phyloP scores from a whole-genome alignment of 371 early-diverging fungal genomes.

The Fennellomyces sp. region DNA sequence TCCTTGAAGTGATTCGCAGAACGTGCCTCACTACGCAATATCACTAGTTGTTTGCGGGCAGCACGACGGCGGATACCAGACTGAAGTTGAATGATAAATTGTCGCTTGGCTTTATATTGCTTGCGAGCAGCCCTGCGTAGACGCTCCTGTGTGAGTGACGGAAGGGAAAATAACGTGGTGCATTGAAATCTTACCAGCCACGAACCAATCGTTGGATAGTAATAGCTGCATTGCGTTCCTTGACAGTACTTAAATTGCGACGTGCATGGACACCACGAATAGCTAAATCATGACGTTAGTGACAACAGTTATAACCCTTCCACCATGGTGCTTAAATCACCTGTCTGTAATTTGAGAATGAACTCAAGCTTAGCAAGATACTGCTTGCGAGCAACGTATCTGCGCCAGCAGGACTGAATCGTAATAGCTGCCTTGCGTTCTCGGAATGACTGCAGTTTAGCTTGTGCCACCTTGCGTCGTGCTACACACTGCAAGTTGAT shows the following conservation, averaged over 20 bases:
- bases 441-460: constrained; percentile 54
- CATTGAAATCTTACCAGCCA: constrained; percentile 58
- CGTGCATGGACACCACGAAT: constrained; percentile 66
- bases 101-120: constrained; percentile 49
- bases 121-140: constrained; percentile 59
- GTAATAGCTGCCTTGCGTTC: constrained; percentile 72
- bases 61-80: constrained; percentile 78
- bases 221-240: constrained; percentile 70
- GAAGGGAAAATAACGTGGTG: too few relatives aligned
- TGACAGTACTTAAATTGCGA: constrained; percentile 41
- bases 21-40: constrained; percentile 83
- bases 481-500: constrained; percentile 64
- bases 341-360: constrained; percentile 52
- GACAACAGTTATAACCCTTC: too few relatives aligned
- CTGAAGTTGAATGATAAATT: constrained; percentile 79
- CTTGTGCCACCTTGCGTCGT: constrained; percentile 68
- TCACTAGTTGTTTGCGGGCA: constrained; percentile 67
- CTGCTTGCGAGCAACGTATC: constrained; percentile 64
- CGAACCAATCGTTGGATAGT: constrained; percentile 74
- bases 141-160: background rate
- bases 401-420: constrained; percentile 77
- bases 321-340: too few relatives aligned
- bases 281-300: constrained; percentile 18
- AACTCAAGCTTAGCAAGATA: constrained; percentile 47
- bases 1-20: constrained; percentile 93